Conservation (phyloP, 192 early-diverging fungal species). For the Coemansia sp. region DNA sequence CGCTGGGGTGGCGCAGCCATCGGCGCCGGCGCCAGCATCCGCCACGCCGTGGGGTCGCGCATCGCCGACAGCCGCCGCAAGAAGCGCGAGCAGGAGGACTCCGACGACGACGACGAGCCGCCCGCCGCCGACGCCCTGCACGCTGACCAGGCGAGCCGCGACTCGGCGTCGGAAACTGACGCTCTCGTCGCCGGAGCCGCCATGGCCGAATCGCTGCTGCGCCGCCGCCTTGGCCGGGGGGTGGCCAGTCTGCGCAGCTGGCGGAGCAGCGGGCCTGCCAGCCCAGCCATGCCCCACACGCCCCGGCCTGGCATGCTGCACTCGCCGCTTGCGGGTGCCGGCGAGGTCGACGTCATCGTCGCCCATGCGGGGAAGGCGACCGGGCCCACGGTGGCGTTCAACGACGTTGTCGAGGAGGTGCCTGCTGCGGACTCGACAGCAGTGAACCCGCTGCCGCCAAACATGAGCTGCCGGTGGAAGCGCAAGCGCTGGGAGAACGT, state of each 20-base stretch:
- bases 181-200: background rate
- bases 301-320: background rate
- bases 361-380: background rate
- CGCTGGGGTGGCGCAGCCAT: slow-evolving; percentile 28
- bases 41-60: slow-evolving; percentile 24
- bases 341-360: background rate
- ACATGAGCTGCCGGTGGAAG: slow-evolving; percentile 56
- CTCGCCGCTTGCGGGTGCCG: background rate
- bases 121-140: background rate
- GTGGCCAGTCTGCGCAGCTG: slow-evolving; percentile 50
- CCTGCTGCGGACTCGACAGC: slow-evolving; percentile 4
- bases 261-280: slow-evolving; percentile 14
- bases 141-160: background rate
- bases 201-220: slow-evolving; percentile 32
- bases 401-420: slow-evolving; percentile 35
- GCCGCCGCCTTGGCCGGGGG: slow-evolving; percentile 27
- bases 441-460: slow-evolving; percentile 30
- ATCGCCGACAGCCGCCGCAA: slow-evolving; percentile 50
- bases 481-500: slow-evolving; percentile 60
- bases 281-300: background rate
- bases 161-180: background rate
- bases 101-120: slow-evolving; percentile 49
- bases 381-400: slow-evolving; percentile 33
- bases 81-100: slow-evolving; percentile 53
- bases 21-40: slow-evolving; percentile 26